phyloP scores from a whole-genome alignment of 176 grass and related monocot species.

The Raddia distichophylla region DNA sequence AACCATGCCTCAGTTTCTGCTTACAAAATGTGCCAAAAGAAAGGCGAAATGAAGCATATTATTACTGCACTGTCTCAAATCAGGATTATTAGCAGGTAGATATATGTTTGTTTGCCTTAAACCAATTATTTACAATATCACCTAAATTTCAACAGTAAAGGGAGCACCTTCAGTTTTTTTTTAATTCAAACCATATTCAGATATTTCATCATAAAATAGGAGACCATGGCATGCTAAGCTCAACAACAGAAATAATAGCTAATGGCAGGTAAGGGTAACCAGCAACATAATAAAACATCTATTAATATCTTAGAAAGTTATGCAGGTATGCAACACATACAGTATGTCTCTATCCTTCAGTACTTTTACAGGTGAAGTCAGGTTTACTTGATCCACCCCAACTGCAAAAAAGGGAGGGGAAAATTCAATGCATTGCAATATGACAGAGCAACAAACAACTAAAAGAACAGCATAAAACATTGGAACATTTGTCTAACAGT shows the following conservation, averaged over 20 bases:
- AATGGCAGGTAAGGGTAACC: neutral
- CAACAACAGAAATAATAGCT: neutral
- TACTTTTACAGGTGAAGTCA: conserved; percentile 97
- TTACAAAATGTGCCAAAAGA: conserved; percentile 38
- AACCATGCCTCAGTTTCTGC: conserved; percentile 98
- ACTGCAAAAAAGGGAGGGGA: conserved; percentile 50
- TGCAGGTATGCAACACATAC: neutral
- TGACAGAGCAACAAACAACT: neutral
- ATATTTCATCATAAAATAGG: neutral
- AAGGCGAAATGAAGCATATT: conserved; percentile 22
- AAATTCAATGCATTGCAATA: conserved; percentile 14
- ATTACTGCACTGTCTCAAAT: conserved; percentile 21
- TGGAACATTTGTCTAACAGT: neutral
- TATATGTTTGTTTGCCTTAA: conserved; percentile 2
- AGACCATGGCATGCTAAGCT: conserved; percentile 7
- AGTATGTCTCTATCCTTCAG: conserved; percentile 71
- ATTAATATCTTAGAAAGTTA: neutral
- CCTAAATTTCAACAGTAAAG: conserved; percentile 1
- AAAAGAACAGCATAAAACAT: neutral
- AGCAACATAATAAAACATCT: neutral
- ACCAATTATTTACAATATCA: neutral
- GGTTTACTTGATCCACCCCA: conserved; percentile 99
- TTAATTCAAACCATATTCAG: too few relatives aligned
- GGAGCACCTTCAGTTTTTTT: neutral
- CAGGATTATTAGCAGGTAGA: conserved; percentile 6